Conservation (phyloP, 345 rosid genomes). For the Angophora floribunda region DNA sequence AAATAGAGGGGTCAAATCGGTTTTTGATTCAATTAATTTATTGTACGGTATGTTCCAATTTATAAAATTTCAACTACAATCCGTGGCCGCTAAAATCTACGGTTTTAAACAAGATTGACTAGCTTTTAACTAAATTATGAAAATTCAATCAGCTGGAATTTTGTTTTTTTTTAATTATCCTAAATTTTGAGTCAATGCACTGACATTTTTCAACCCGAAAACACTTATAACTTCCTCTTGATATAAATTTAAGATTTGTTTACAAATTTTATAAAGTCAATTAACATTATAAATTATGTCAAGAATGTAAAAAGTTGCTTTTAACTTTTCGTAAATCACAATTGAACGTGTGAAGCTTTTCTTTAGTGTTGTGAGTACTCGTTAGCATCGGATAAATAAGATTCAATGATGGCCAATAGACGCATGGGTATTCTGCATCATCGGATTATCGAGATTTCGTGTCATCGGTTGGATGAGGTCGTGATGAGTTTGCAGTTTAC, state of each 20-base stretch:
- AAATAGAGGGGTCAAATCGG: accelerated
- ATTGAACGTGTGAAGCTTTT: not conserved
- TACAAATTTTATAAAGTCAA: not conserved
- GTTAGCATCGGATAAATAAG: not conserved
- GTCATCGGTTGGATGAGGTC: too few relatives aligned
- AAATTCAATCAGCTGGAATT: not conserved
- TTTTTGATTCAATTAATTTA: not conserved
- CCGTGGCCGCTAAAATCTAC: not conserved
- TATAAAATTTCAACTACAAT: not conserved
- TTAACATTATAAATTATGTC: not conserved
- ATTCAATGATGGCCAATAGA: not conserved
- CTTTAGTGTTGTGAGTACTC: not conserved
- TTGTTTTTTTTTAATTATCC: not conserved
- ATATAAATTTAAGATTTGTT: not conserved
- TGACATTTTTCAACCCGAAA: not conserved
- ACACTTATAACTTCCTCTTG: not conserved
- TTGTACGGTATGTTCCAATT: not conserved
- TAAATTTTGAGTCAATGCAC: too few relatives aligned
- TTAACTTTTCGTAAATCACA: not conserved
- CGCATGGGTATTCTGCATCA: not conserved
- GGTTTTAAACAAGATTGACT: not conserved
- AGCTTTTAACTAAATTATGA: not conserved
- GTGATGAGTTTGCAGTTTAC: too few relatives aligned
- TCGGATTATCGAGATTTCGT: too few relatives aligned
- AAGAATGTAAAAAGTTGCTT: not conserved